A percentile compares a stretch with the other conserved stretches of the same genome.
Evolutionary conservation across 2,329 filamentous ascomycete species (phyloP).

Genomic region (Saccharata proteae): DNA sequence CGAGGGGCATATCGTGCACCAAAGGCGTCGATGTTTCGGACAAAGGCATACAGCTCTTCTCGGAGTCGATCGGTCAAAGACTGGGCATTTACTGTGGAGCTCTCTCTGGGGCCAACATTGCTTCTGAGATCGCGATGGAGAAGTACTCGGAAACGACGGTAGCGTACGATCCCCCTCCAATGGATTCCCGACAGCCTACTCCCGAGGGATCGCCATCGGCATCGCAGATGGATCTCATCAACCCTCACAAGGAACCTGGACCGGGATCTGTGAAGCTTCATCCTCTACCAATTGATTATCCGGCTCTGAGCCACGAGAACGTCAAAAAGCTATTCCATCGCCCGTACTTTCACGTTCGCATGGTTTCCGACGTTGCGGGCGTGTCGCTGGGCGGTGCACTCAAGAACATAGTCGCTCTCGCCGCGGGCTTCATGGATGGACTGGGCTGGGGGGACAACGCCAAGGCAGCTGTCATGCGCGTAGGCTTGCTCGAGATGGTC

Average conservation of each 20-base stretch:
- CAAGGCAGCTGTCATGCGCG: conserved; percentile 96
- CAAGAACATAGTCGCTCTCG: conserved; percentile 93
- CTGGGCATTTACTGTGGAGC: conserved; percentile 95
- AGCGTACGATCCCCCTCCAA: conserved; percentile 81
- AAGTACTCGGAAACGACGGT: conserved; percentile 97
- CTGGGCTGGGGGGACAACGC: conserved; percentile 97
- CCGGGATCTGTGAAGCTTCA: conserved; percentile 47
- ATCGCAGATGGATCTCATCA: conserved; percentile 39
- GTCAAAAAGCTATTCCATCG: conserved; percentile 85
- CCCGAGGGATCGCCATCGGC: conserved; percentile 36
- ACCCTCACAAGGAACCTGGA: conserved; percentile 40
- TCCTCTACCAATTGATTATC: conserved; percentile 69
- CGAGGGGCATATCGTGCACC: conserved; percentile 91
- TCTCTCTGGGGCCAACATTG: conserved; percentile 91
- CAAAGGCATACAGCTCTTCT: conserved; percentile 78
- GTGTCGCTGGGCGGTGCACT: conserved; percentile 88
- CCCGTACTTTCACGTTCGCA: conserved; percentile 92
- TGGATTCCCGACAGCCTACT: conserved; percentile 72
- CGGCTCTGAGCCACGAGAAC: conserved; percentile 71
- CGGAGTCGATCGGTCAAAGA: conserved; percentile 82
- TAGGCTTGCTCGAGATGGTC: conserved; percentile 92
- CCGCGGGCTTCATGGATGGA: conserved; percentile 89
- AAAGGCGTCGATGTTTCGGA: conserved; percentile 93
- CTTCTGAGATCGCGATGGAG: conserved; percentile 84
- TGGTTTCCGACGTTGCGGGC: conserved; percentile 91